Conservation (phyloP, 108 stramenopile species). For the Thalassiosira profunda region DNA sequence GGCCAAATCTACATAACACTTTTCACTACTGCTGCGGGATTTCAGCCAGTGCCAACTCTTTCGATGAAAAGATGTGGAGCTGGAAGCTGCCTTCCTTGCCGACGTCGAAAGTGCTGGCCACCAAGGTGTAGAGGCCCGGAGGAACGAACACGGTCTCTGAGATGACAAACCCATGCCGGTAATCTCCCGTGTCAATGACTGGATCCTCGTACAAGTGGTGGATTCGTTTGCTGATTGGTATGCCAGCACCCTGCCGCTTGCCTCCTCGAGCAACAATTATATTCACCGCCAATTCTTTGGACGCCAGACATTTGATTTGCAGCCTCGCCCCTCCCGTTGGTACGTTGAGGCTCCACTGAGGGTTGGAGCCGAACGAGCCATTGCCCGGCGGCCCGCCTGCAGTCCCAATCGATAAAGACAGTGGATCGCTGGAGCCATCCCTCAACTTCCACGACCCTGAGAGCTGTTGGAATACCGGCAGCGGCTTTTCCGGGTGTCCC, state of each 20-base stretch:
- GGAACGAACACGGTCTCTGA: conserved; percentile 42
- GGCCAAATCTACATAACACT: not conserved
- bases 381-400: conserved; percentile 66
- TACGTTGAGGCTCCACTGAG: conserved; percentile 54
- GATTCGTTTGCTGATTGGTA: no score
- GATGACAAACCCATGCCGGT: conserved; percentile 68
- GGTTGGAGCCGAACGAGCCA: conserved; percentile 56
- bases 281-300: conserved; percentile 59
- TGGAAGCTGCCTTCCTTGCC: conserved; percentile 49
- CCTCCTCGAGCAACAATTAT: conserved; percentile 50
- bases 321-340: conserved; percentile 28
- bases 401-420: conserved; percentile 33
- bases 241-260: no score
- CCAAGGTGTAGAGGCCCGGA: conserved; percentile 59
- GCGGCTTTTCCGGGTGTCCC: conserved; percentile 41
- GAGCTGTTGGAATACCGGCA: conserved; percentile 20
- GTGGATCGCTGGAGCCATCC: not conserved
- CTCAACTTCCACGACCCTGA: conserved; percentile 26
- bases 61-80: conserved; percentile 26
- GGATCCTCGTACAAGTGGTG: conserved; percentile 41
- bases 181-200: conserved; percentile 65
- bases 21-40: conserved; percentile 5
- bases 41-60: conserved; percentile 17
- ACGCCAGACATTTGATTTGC: conserved; percentile 58
- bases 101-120: conserved; percentile 53